Conservation (phyloP, 805 yeast genomes). For the Wickerhamiella allomyrinae region DNA sequence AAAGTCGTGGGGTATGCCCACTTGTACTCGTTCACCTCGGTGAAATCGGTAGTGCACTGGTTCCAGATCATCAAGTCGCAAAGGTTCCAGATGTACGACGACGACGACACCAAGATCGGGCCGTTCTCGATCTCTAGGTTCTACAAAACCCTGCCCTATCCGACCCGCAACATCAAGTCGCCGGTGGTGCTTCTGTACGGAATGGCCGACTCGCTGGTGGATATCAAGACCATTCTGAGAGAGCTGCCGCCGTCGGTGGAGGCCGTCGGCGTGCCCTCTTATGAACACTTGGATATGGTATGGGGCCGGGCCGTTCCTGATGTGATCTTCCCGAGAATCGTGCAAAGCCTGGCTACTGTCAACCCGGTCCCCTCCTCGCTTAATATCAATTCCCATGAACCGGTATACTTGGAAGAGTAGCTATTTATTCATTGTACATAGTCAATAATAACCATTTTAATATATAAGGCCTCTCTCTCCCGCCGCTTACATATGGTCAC, state of each 20-base stretch:
- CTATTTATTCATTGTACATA: no score
- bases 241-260: constrained; percentile 42
- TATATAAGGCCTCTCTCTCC: no score
- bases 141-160: constrained; percentile 43
- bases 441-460: no score
- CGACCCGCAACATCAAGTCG: constrained; percentile 48
- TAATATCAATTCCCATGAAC: no score
- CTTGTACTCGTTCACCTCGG: constrained; percentile 80
- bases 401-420: no score
- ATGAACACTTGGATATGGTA: constrained; percentile 80
- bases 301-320: constrained; percentile 63
- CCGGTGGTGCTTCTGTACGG: constrained; percentile 79
- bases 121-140: constrained; percentile 22
- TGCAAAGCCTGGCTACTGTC: constrained; percentile 4
- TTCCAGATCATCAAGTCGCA: constrained; percentile 71
- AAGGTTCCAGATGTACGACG: constrained; percentile 83
- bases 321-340: constrained; percentile 14
- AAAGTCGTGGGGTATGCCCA: constrained; percentile 74
- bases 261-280: constrained; percentile 40
- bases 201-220: constrained; percentile 67
- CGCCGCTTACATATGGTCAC: constrained; percentile 22
- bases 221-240: constrained; percentile 55
- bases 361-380: no score
- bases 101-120: constrained; percentile 33
- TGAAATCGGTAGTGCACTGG: constrained; percentile 92